Evolutionary conservation across 768 basidiomycete genomes (phyloP).

Genomic region (Podaxis sp.): DNA sequence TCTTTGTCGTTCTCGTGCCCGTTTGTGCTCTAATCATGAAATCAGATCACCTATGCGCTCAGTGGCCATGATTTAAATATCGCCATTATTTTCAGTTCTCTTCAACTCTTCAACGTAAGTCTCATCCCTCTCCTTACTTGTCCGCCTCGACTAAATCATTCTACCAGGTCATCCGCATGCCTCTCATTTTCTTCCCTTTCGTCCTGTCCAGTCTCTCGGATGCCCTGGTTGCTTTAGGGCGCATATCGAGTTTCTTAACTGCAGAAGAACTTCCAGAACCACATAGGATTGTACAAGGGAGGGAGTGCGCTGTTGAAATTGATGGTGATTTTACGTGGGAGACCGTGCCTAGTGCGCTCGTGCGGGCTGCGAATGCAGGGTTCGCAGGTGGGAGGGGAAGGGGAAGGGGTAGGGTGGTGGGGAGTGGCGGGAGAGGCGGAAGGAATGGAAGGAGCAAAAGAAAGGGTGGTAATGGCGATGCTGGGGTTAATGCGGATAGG

Average conservation of each 20-base stretch:
- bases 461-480: background rate
- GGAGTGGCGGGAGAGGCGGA: constrained; percentile 20
- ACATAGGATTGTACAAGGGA: constrained; percentile 40
- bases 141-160: too few relatives aligned
- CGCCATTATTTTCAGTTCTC: constrained; percentile 53
- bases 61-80: constrained; percentile 54
- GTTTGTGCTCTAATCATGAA: background rate
- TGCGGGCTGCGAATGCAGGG: constrained; percentile 17
- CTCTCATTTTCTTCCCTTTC: constrained; percentile 57
- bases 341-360: constrained; percentile 25
- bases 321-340: constrained; percentile 59
- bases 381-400: constrained; percentile 18
- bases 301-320: constrained; percentile 41
- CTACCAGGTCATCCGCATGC: constrained; percentile 54
- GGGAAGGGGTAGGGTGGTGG: constrained; percentile 20
- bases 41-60: constrained; percentile 62
- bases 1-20: constrained; percentile 7
- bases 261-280: constrained; percentile 56
- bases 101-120: constrained; percentile 60
- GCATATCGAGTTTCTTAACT: constrained; percentile 47
- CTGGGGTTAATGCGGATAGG: constrained; percentile 11
- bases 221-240: constrained; percentile 47
- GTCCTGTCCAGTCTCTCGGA: constrained; percentile 49
- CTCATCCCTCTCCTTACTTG: background rate
- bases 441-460: constrained; percentile 17